Base-by-base conservation (phyloP, 495 filamentous ascomycete species). In the Glutinoglossum americanum region DNA sequence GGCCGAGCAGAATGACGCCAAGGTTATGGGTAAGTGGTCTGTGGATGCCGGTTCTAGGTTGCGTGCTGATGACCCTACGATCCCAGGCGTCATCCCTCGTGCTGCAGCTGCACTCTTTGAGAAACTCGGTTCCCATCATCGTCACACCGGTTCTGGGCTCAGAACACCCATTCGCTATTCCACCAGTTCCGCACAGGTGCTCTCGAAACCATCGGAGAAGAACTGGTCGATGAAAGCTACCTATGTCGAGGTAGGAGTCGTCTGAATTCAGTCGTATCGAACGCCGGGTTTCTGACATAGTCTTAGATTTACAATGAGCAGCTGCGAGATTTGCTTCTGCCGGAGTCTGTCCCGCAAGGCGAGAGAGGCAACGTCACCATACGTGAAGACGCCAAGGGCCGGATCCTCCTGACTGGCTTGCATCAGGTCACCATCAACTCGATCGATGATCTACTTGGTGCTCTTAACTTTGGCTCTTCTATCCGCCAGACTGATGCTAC, bases 401-500 rank as follows among this genome's bases (percentile, higher is more conserved):
- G 94, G 63, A 98, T 98, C 62, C 74, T 97, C 56, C 75, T 96
- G 33, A 94, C 92, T 23, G 92, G 92, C 35, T 69, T 97, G 17
- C 84, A 80, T 47, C 83, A 94, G 67, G 81, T 99, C 56, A 81
- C 81, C 13, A 86, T 99, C 63, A 92, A 94, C 63, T 94, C 84
- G 3, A 82, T 89, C 19, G 89, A 96, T 13, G 92, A 99, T 68
- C 72, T 99, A 35, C 76, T 99, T 66, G 80, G 79, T 59, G 87
- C 85, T 26, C 71, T 99, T 54, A 92, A 87, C 68, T 88, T 89
- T 64, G 92, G 92, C 30, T 99, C 92, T 1, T 79, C 84, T 11
- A 94, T 99, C 64, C 82, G 92, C 47, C 92, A 99, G 67, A 99
- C 92, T 1, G 92, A 99, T 70, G 87, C 92, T n/a, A 99, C 92